phyloP scores from a whole-genome alignment of 1,284 basidiomycete species.

The Leucoagaricus sp. region DNA sequence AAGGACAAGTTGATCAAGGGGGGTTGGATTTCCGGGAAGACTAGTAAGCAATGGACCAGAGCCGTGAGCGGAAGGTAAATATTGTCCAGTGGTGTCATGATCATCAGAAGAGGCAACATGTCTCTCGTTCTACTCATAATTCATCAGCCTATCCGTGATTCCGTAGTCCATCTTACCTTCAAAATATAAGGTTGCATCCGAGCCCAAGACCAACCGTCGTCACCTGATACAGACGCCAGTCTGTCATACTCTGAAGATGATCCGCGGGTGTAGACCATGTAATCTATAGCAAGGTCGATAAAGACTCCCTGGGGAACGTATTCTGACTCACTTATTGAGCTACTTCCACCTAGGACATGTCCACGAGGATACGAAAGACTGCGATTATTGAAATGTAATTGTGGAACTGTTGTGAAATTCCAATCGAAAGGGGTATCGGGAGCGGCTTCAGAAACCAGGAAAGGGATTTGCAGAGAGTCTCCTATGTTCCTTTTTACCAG shows the following conservation, averaged over 20 bases:
- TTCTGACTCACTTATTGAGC: background rate
- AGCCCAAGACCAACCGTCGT: background rate
- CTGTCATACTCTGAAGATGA: background rate
- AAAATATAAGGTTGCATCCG: background rate
- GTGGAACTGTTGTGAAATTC: background rate
- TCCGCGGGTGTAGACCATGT: background rate
- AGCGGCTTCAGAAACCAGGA: background rate
- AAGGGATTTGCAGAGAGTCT: background rate
- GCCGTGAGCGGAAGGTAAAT: background rate
- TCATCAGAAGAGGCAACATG: background rate
- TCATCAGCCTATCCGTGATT: background rate
- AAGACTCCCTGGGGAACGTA: background rate
- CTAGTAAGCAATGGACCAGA: background rate
- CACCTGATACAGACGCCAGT: background rate
- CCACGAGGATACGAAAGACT: background rate
- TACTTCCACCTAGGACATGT: background rate
- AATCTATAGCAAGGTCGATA: background rate
- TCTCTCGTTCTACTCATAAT: background rate
- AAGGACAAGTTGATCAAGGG: background rate
- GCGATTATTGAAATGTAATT: background rate
- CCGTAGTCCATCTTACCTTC: background rate
- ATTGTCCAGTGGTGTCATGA: background rate
- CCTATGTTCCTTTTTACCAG: background rate
- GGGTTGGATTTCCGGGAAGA: background rate
- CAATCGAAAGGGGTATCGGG: background rate